Evolutionary conservation across 2,329 filamentous ascomycete species (phyloP).

Genomic region (Alternaria consortialis): DNA sequence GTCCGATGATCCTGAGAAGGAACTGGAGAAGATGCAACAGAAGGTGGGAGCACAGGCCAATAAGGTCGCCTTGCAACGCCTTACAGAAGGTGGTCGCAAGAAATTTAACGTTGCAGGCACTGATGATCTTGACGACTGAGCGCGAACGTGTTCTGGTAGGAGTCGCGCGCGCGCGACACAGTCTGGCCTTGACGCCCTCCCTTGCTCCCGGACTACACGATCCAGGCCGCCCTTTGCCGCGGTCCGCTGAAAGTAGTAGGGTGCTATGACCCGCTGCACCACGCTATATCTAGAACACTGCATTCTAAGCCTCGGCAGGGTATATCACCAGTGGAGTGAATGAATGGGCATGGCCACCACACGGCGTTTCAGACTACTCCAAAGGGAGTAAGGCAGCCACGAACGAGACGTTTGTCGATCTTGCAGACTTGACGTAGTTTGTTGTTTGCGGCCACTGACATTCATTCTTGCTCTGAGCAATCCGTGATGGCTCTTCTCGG

Average conservation of each 20-base stretch:
- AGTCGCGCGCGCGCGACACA: conserved; percentile 41
- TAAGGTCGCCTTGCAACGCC: conserved; percentile 87
- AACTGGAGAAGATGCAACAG: conserved; percentile 96
- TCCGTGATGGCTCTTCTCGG: conserved; percentile 47
- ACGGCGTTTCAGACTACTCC: conserved; percentile 41
- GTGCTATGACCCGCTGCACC: conserved; percentile 43
- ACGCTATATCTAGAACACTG: conserved; percentile 44
- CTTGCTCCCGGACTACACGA: conserved; percentile 48
- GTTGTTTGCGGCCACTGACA: conserved; percentile 49
- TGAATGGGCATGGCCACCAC: conserved; percentile 48
- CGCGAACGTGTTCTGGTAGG: conserved; percentile 42
- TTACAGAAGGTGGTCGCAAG: conserved; percentile 82
- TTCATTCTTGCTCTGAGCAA: conserved; percentile 49
- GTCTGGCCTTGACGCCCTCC: conserved; percentile 39
- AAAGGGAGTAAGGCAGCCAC: conserved; percentile 39
- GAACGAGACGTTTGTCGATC: conserved; percentile 47
- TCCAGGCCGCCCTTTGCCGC: conserved; percentile 42
- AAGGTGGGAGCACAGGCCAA: conserved; percentile 91
- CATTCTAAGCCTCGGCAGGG: conserved; percentile 37
- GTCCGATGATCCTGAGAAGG: conserved; percentile 88
- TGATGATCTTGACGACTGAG: conserved; percentile 63
- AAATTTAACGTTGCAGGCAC: conserved; percentile 84
- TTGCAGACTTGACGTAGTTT: conserved; percentile 41
- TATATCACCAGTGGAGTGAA: conserved; percentile 39
- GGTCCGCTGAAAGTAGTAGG: conserved; percentile 41